Percentiles rank a stretch among this genome's conserved stretches.
These are phyloP conservation scores for Helotiales sp. DNA, from an alignment of 2,329 filamentous ascomycete species.

Conservation along the genomic window DNA sequence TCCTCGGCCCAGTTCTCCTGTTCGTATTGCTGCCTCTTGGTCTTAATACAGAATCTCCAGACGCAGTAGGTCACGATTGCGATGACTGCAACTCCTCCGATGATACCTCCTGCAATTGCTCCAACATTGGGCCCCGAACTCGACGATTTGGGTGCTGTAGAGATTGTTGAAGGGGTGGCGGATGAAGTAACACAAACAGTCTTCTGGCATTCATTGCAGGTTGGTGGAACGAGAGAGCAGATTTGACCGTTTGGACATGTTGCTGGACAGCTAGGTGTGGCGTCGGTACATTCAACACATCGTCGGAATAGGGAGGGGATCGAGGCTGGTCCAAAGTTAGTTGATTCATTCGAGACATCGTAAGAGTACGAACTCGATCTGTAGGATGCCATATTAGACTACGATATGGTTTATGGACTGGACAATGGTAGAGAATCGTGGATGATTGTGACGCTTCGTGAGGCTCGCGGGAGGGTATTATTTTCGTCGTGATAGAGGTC, in stretches of 20 bases:
- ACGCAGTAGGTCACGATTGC: conserved; percentile 78
- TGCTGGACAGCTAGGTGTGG: conserved; percentile 60
- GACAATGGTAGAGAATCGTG: not conserved
- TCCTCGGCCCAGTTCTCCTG: conserved; percentile 61
- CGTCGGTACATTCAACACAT: conserved; percentile 61
- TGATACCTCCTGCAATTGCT: conserved; percentile 88
- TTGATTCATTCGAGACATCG: not conserved
- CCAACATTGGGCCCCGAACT: conserved; percentile 69
- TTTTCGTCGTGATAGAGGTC: conserved; percentile 8
- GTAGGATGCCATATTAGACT: conserved; percentile 20
- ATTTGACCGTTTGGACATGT: conserved; percentile 58
- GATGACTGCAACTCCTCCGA: conserved; percentile 81
- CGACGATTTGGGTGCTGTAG: conserved; percentile 42
- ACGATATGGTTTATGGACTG: not conserved
- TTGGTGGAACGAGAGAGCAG: conserved; percentile 63
- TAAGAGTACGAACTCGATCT: conserved; percentile 26
- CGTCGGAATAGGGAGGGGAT: conserved; percentile 55
- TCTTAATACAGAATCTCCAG: conserved; percentile 88
- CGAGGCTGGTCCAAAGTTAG: conserved; percentile 34
- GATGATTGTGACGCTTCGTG: not conserved
- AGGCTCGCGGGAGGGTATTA: not conserved
- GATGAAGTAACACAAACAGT: conserved; percentile 57
- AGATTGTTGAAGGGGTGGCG: conserved; percentile 32
- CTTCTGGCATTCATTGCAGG: conserved; percentile 63
- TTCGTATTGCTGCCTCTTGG: conserved; percentile 70